Evolutionary conservation across 2,329 filamentous ascomycete species (phyloP), one percentile per base, ranked within the genome.

Genomic region (Pleurostoma richardsiae): DNA sequence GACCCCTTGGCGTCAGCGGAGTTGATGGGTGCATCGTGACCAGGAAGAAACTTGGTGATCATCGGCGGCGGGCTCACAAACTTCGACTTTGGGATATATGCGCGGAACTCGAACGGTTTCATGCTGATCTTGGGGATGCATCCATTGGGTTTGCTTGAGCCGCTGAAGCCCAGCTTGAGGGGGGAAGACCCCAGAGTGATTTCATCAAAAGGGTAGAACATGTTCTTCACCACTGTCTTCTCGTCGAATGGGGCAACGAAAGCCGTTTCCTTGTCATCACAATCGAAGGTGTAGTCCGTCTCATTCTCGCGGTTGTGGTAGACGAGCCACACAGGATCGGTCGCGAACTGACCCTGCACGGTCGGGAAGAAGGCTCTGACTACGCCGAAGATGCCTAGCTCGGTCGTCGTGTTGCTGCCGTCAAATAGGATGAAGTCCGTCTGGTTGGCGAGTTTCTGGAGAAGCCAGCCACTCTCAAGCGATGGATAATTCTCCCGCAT

Each of bases 201-300:
- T 50, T 79, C 72, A 30, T 82, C 79, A 52, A 78, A 80, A 1
- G 81, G 80, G 56, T 77, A 78, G 57, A 86, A 82, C n/a, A 86
- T 56, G 55, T 83, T 83, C 56, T 77, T 80, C 52, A 86, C 80
- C 1, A 70, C 76, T 2, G 72, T 76, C n/a, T 71, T 74, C 3
- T 61, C 74, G 5, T 66, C 65, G 48, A 80, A 86, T 0, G 82
- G 78, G 10, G 81, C 66, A 40, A 85, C 64, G 41, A 85, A 70
- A 2, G 76, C 77, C 5, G 63, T 64, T 33, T 72, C 65, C n/a
- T 58, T 63, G 47, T 58, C 52, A 39, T 31, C 51, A 60, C 82
- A 85, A 56, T 84, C 72, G 48, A 82, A 83, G 2, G 63, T 64
- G 57, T 82, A 85, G 4, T 70, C 72, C 10, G 67, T 69, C 0